Evolutionary conservation across 192 early-diverging fungal genomes (phyloP).

Genomic region (Rhizoclosmatium sp.): DNA sequence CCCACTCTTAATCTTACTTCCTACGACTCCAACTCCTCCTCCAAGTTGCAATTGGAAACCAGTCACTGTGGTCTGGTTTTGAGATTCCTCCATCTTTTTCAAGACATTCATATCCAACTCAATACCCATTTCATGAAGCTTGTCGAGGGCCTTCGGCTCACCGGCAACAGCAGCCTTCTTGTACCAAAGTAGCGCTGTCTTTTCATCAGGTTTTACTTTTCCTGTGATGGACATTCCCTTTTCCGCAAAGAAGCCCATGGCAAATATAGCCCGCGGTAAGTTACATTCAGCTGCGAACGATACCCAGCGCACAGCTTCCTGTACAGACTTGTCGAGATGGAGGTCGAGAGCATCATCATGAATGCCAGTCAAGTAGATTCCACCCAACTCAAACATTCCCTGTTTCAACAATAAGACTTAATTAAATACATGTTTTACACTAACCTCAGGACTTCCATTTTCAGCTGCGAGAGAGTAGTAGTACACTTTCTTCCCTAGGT

Average conservation of each 20-base stretch:
- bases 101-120: conserved; percentile 21
- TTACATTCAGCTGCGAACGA: conserved; percentile 80
- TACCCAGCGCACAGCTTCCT: conserved; percentile 83
- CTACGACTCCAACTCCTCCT: neutral
- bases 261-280: conserved; percentile 82
- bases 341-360: conserved; percentile 53
- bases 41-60: neutral
- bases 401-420: conserved; percentile 32
- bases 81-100: conserved; percentile 15
- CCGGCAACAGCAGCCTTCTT: conserved; percentile 40
- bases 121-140: conserved; percentile 42
- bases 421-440: neutral
- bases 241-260: conserved; percentile 91
- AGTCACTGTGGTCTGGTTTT: neutral
- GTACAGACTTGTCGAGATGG: conserved; percentile 67
- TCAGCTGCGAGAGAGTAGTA: conserved; percentile 86
- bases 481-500: conserved; percentile 71
- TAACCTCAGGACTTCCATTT: conserved; percentile 66
- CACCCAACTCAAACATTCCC: conserved; percentile 87
- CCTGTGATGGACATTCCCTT: conserved; percentile 70
- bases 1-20: conserved; percentile 1
- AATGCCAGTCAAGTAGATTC: conserved; percentile 84
- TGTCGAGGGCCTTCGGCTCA: conserved; percentile 43
- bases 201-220: conserved; percentile 63
- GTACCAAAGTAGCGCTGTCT: conserved; percentile 51